A percentile compares a stretch with the other conserved stretches of the same genome.
phyloP scores from a whole-genome alignment of 352 stramenopile genomes.

The Globisporangium apiculatum region DNA sequence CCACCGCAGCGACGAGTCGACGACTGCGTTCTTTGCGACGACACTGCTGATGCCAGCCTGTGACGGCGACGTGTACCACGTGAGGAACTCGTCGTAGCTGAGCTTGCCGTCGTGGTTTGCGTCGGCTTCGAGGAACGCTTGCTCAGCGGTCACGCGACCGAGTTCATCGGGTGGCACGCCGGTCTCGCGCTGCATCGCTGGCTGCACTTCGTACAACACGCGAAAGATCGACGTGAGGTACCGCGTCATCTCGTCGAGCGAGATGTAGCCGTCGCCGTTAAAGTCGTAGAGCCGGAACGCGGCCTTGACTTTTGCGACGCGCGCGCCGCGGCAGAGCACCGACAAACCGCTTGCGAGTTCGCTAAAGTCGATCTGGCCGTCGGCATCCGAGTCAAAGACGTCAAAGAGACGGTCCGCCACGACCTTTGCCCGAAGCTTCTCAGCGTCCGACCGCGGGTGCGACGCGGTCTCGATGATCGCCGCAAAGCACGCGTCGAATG shows the following conservation, averaged over 20 bases:
- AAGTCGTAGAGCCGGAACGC: constrained; percentile 85
- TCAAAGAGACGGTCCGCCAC: constrained; percentile 70
- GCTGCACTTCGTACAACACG: constrained; percentile 80
- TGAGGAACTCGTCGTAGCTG: constrained; percentile 84
- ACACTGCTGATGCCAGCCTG: constrained; percentile 61
- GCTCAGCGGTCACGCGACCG: constrained; percentile 70
- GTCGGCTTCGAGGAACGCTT: constrained; percentile 83
- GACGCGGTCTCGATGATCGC: constrained; percentile 64
- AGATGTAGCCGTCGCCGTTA: constrained; percentile 82
- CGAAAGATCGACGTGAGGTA: constrained; percentile 87
- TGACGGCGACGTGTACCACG: constrained; percentile 75
- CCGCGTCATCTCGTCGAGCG: constrained; percentile 78
- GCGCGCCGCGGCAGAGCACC: constrained; percentile 75
- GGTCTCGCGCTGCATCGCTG: constrained; percentile 57
- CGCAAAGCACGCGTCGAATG: constrained; percentile 71
- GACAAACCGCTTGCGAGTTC: constrained; percentile 80
- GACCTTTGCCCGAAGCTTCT: constrained; percentile 60
- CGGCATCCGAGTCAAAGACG: constrained; percentile 72
- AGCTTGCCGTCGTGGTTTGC: constrained; percentile 73
- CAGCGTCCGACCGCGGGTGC: constrained; percentile 51
- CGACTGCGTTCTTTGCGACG: constrained; percentile 62
- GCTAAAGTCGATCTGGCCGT: constrained; percentile 81
- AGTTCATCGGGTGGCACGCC: constrained; percentile 69
- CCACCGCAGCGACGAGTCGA: constrained; percentile 72
- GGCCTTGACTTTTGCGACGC: constrained; percentile 77